Base-by-base conservation (phyloP, 495 filamentous ascomycete genomes). In the Neurospora africana region DNA sequence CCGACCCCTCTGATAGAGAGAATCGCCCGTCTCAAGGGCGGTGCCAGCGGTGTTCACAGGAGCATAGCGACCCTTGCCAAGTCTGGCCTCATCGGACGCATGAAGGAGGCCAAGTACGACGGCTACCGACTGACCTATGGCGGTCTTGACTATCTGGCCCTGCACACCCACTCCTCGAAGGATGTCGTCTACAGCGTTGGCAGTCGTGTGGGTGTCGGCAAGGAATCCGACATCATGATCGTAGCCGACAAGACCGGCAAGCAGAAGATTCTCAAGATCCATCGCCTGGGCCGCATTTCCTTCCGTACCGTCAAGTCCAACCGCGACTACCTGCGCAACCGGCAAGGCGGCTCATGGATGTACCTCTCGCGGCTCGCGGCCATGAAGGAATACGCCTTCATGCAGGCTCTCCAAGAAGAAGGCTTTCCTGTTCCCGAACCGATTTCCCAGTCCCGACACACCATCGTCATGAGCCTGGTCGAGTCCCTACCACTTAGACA, bases 61-160 rank as follows among this genome's bases (percentile, higher is more conserved):
- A 87, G 88, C 76, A 98, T 99, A 75, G 95, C 94, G 38, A 90
- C 86, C 68, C 88, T 99, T 44, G 95, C 95, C 73, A 98, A 98
- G 80, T 90, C 87, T n/a, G 93, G 92, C 73, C 84, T 99, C 70
- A 96, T 99, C 75, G 94, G 91, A 19, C 91, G 91, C 75, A 88
- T 96, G 74, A 97, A 97, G 83, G 97, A 98, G 82, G 92, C 94
- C 67, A 94, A 93, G 82, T 98, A 99, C 81, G 95, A 99, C 79
- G 95, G 95, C 70, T 99, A 99, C 84, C 91, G 95, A 67, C 89
- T 99, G 30, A 96, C 95, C 30, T 98, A 98, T 81, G 95, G 95
- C 74, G 95, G 95, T 4, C 89, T 98, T 44, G 95, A 99, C 84
- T 99, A 99, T 81, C 89, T 98, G 19, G 93, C 95, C 11, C 87